Percentiles rank a stretch among this genome's conserved stretches.
phyloP scores from a whole-genome alignment of 2,329 filamentous ascomycete genomes.

The Diaporthe vexans region DNA sequence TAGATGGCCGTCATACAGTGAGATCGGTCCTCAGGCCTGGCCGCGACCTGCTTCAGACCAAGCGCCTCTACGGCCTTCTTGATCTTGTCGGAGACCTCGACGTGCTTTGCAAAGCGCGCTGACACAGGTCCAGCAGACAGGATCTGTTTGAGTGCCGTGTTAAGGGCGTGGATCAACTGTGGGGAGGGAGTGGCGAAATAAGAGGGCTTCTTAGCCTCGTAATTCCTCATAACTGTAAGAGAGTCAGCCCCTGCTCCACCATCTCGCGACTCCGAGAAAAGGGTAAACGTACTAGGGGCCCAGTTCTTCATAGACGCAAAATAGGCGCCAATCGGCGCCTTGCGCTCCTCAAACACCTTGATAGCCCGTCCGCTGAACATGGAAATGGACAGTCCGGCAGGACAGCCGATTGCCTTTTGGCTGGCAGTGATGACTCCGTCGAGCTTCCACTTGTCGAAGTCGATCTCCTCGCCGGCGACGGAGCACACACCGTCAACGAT shows the following conservation, averaged over 20 bases:
- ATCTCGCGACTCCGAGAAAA: conserved; percentile 22
- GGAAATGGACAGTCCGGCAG: conserved; percentile 92
- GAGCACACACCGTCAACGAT: conserved; percentile 98
- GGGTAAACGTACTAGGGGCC: conserved; percentile 78
- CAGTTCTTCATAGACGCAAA: conserved; percentile 98
- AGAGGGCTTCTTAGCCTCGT: conserved; percentile 96
- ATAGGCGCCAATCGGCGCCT: conserved; percentile 87
- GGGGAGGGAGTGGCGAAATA: conserved; percentile 98
- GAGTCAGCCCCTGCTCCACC: conserved; percentile 37
- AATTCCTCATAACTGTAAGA: conserved; percentile 93
- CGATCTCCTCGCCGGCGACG: conserved; percentile 95
- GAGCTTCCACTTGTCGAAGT: conserved; percentile 94
- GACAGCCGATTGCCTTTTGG: conserved; percentile 97
- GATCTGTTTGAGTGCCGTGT: conserved; percentile 90
- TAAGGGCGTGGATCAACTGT: conserved; percentile 91
- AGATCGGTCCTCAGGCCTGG: conserved; percentile 90
- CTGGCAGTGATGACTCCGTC: conserved; percentile 95
- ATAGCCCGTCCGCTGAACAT: conserved; percentile 94
- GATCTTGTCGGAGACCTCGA: conserved; percentile 83
- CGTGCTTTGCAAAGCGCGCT: conserved; percentile 87
- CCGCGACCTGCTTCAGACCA: conserved; percentile 88
- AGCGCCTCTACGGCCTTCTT: conserved; percentile 86
- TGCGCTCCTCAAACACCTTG: conserved; percentile 82
- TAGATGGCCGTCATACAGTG: conserved; percentile 99
- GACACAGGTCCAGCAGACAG: conserved; percentile 79